Conservation (phyloP, 2,329 filamentous ascomycete genomes). For the Lasiodiplodia sp. region DNA sequence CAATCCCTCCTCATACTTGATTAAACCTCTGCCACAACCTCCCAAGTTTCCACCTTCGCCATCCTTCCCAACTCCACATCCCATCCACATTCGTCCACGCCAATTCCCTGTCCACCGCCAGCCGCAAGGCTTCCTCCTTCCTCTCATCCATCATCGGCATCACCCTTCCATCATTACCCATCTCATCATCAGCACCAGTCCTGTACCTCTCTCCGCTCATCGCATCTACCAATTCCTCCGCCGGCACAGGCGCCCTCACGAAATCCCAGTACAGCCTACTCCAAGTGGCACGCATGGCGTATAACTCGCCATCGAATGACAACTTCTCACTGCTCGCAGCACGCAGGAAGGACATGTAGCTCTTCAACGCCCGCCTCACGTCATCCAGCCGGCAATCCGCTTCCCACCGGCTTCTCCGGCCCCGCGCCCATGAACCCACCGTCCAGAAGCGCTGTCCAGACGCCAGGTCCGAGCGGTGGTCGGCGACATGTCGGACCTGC, state of each 20-base stretch:
- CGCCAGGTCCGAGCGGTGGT: constrained; percentile 38
- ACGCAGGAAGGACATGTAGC: constrained; percentile 37
- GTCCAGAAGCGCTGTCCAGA: constrained; percentile 27
- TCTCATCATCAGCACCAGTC: background rate
- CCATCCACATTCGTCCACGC: constrained; percentile 1
- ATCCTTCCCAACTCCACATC: background rate
- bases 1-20: constrained; percentile 2
- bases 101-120: constrained; percentile 26
- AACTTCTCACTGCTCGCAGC: constrained; percentile 26
- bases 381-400: constrained; percentile 42
- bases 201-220: background rate
- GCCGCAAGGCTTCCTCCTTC: background rate
- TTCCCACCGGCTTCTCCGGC: constrained; percentile 36
- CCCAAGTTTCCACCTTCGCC: constrained; percentile 7
- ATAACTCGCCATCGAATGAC: constrained; percentile 38
- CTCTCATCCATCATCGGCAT: background rate
- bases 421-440: background rate
- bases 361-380: constrained; percentile 40
- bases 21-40: constrained; percentile 18
- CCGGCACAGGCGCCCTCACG: constrained; percentile 8
- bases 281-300: constrained; percentile 33
- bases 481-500: constrained; percentile 41
- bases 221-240: background rate
- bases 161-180: background rate
- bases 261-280: constrained; percentile 41